Evolutionary conservation across 805 yeast species (phyloP).

Genomic region (Candida succiphila): DNA sequence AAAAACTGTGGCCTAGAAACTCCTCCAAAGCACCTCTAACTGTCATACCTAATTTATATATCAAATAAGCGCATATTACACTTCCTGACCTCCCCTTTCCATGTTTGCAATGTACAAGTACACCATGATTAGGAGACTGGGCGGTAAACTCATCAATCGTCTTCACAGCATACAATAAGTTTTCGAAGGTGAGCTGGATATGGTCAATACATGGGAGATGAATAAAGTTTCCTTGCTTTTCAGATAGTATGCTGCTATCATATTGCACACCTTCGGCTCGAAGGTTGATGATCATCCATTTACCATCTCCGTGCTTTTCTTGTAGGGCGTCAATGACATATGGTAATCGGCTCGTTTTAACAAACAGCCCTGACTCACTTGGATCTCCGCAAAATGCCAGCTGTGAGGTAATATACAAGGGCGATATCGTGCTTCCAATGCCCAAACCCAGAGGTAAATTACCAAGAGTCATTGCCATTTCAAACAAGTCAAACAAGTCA

Average conservation of each 20-base stretch:
- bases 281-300: conserved; percentile 72
- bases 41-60: conserved; percentile 30
- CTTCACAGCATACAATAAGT: conserved; percentile 33
- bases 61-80: conserved; percentile 58
- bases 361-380: too few species aligned
- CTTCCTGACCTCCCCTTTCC: conserved; percentile 93
- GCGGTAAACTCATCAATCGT: conserved; percentile 35
- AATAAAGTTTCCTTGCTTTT: conserved; percentile 26
- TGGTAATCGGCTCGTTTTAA: too few species aligned
- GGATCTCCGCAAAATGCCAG: conserved; percentile 77
- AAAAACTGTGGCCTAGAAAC: too few species aligned
- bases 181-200: conserved; percentile 53
- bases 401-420: conserved; percentile 50
- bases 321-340: conserved; percentile 42
- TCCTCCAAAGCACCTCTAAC: conserved; percentile 44
- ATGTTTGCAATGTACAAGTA: conserved; percentile 78
- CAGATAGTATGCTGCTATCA: conserved; percentile 20
- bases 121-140: conserved; percentile 23
- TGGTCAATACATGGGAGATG: conserved; percentile 68
- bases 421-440: too few species aligned
- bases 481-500: too few species aligned
- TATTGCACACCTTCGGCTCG: conserved; percentile 44
- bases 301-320: conserved; percentile 29
- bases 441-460: conserved; percentile 42
- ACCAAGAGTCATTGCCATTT: neutral